Evolutionary conservation across 2,329 filamentous ascomycete species (phyloP).

Genomic region (Talaromyces sp.): DNA sequence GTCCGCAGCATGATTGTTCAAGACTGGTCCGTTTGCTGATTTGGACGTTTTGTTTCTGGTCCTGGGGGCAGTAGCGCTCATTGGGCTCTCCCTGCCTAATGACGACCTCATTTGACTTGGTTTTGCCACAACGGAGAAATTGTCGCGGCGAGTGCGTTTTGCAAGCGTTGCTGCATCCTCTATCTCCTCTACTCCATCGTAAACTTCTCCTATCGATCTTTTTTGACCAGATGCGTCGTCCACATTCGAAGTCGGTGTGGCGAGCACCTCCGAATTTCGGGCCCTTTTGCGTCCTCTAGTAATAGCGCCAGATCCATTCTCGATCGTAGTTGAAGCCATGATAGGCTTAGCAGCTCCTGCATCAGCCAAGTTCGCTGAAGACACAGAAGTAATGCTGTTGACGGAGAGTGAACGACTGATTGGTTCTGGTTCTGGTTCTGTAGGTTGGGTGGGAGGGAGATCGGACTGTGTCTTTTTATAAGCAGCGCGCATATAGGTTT

Average conservation of each 20-base stretch:
- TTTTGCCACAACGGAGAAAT: constrained; percentile 24
- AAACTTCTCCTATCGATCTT: constrained; percentile 30
- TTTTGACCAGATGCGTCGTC: constrained; percentile 27
- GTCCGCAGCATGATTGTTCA: constrained; percentile 3
- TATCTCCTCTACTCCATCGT: constrained; percentile 28
- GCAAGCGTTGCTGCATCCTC: constrained; percentile 18
- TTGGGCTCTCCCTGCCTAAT: constrained; percentile 17
- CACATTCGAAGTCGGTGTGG: not conserved
- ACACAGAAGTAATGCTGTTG: constrained; percentile 37
- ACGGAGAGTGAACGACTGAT: constrained; percentile 25
- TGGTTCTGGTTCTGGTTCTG: constrained; percentile 11
- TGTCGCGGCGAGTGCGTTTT: constrained; percentile 28
- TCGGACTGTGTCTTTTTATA: constrained; percentile 23
- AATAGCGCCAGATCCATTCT: constrained; percentile 9
- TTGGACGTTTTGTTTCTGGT: constrained; percentile 5
- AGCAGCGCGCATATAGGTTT: constrained; percentile 30
- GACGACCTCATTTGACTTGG: constrained; percentile 30
- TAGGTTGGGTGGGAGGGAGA: constrained; percentile 15
- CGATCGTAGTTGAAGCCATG: constrained; percentile 1
- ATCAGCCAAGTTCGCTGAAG: constrained; percentile 39
- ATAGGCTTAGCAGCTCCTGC: constrained; percentile 23
- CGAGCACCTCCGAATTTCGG: constrained; percentile 14
- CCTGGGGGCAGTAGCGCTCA: not conserved
- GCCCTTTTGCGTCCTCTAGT: constrained; percentile 18
- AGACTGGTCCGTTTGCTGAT: not conserved